Evolutionary conservation across 257 asterid species (phyloP), one percentile per base, ranked within the genome.

Genomic region (Solanum pimpinellifolium): DNA sequence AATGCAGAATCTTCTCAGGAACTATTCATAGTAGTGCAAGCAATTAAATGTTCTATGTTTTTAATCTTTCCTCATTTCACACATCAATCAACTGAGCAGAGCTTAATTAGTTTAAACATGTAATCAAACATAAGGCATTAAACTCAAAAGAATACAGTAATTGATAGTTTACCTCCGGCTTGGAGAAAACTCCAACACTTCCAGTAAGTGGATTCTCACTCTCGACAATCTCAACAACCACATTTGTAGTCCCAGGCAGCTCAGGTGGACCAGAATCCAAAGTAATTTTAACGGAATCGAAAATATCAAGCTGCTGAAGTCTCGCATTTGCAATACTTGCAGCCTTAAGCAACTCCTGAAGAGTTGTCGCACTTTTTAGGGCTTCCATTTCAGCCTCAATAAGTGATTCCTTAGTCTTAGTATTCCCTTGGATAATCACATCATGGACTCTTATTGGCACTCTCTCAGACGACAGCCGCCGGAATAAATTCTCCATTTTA

Each of bases 261-360:
- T 96, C 98, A 41, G 93, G 94, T 12, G 99, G 99, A 1, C 99
- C 99, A 0, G 97, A 88, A 88, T 96, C 98, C 7, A 97, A 93
- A 13, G 97, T 94, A 56, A 97, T 92, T 49, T 49, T 92, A 83
- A 95, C 98, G 9, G 99, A 91, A 84, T 97, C 98, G 33, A 97
- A 97, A 83, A 97, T 91, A 46, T 93, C 98, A 7, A 97, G 92
- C 23, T 88, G 89, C 8, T 92, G 95, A 87, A 97, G 93, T 87
- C 92, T 91, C 56, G 90, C 89, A 91, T 90, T 94, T 75, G 95
- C 98, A 37, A 89, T 27, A 49, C 89, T 49, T 37, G 98, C 94
- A 31, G 97, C 94, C 47, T 89, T 95, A 39, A 96, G 91, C 90
- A 96, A 89, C 90, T 95, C 93, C 92, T 95, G 98, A 86, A 95